phyloP scores from a whole-genome alignment of 108 stramenopile species.

The Skeletonema menzelii region DNA sequence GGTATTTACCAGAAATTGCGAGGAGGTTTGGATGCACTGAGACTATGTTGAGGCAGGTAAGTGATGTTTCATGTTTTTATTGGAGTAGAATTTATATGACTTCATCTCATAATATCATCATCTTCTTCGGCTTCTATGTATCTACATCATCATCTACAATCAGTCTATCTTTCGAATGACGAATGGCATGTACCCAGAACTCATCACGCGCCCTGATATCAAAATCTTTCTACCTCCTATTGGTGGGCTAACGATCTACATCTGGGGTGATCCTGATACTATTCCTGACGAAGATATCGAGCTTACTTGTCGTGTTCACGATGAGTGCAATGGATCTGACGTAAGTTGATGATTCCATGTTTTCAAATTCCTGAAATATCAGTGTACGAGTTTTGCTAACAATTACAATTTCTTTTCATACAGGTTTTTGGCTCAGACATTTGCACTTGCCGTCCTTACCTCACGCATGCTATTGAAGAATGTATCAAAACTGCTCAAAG shows the following conservation, averaged over 20 bases:
- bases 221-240: slow-evolving; percentile 99
- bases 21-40: slow-evolving; percentile 96
- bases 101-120: neutral
- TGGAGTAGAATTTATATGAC: neutral
- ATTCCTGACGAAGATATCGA: slow-evolving; percentile 98
- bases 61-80: neutral
- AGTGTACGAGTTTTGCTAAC: neutral
- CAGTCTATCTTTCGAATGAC: slow-evolving; percentile 97
- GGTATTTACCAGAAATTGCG: slow-evolving; percentile 98
- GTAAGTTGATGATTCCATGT: slow-evolving; percentile 22
- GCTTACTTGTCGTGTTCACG: slow-evolving; percentile 96
- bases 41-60: slow-evolving; percentile 66
- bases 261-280: slow-evolving; percentile 97
- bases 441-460: slow-evolving; percentile 97
- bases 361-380: neutral
- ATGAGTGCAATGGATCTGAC: slow-evolving; percentile 99
- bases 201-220: slow-evolving; percentile 96
- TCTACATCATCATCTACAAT: neutral
- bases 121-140: neutral
- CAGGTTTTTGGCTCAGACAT: slow-evolving; percentile 94
- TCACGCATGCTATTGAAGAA: slow-evolving; percentile 99
- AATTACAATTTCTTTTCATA: neutral
- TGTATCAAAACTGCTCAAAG: slow-evolving; percentile 95
- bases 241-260: slow-evolving; percentile 98
- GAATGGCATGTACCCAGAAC: slow-evolving; percentile 99